phyloP scores from a whole-genome alignment of 1,139 yeast genomes.

The Candida anutae region DNA sequence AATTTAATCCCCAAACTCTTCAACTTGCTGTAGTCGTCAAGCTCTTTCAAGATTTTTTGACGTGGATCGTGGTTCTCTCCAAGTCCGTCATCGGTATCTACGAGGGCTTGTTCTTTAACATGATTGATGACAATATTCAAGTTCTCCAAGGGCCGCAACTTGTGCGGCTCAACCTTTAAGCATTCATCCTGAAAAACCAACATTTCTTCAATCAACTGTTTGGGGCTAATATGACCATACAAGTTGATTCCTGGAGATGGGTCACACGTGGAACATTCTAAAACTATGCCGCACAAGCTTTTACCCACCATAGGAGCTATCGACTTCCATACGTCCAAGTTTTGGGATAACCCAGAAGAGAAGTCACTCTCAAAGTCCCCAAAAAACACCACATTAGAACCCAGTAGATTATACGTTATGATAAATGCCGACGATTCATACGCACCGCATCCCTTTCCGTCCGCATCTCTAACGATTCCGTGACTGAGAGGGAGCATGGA shows the following conservation, averaged over 20 bases:
- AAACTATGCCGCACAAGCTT: conserved; percentile 45
- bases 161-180: conserved; percentile 5
- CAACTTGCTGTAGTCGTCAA: conserved; percentile 31
- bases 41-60: conserved; percentile 34
- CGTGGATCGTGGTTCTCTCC: conserved; percentile 63
- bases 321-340: conserved; percentile 47
- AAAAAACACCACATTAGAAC: conserved; percentile 47
- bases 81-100: conserved; percentile 5
- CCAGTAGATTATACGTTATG: conserved; percentile 25
- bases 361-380: conserved; percentile 78
- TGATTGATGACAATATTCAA: conserved; percentile 62
- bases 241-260: conserved; percentile 36
- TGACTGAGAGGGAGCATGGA: conserved; percentile 33
- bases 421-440: conserved; percentile 46
- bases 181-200: conserved; percentile 21
- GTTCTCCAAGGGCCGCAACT: conserved; percentile 29
- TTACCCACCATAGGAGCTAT: conserved; percentile 39
- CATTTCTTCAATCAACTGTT: conserved; percentile 52
- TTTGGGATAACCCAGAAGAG: conserved; percentile 33
- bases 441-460: too few relatives aligned
- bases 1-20: conserved; percentile 35
- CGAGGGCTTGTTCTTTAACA: conserved; percentile 48
- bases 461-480: conserved; percentile 24
- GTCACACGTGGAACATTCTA: conserved; percentile 69
- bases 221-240: conserved; percentile 78